Evolutionary conservation across 164 flowering plant genomes (phyloP).

Genomic region (Brasenia schreberi): DNA sequence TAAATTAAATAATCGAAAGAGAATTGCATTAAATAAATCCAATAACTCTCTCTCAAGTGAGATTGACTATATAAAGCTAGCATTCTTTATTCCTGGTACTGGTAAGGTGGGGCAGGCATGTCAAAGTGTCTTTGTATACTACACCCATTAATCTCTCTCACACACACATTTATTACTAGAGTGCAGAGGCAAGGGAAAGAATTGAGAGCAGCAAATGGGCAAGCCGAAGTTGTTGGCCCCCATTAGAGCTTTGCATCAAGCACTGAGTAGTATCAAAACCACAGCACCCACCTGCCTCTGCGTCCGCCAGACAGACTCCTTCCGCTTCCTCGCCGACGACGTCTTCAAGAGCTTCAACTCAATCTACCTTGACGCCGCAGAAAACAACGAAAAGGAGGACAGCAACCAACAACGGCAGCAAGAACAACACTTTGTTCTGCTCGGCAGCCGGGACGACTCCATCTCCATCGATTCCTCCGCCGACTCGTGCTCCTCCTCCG

Average conservation of each 20-base stretch:
- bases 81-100: no score
- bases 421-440: neutral
- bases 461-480: constrained; percentile 2
- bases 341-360: constrained; percentile 9
- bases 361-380: constrained; percentile 9
- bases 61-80: no score
- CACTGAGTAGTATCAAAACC: neutral
- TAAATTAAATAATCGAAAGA: no score
- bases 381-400: neutral
- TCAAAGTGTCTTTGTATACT: no score
- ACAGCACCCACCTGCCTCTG: neutral
- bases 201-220: neutral
- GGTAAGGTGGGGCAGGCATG: no score
- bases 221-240: neutral
- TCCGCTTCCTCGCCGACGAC: constrained; percentile 7
- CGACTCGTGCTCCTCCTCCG: constrained; percentile 21
- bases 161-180: neutral
- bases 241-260: neutral
- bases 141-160: neutral
- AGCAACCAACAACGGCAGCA: neutral
- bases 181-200: neutral
- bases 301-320: constrained; percentile 13
- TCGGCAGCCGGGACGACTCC: constrained; percentile 1
- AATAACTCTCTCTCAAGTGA: no score
- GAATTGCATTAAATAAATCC: no score